phyloP scores from a whole-genome alignment of 2,329 filamentous ascomycete species.

The Botryosphaeria dothidea region DNA sequence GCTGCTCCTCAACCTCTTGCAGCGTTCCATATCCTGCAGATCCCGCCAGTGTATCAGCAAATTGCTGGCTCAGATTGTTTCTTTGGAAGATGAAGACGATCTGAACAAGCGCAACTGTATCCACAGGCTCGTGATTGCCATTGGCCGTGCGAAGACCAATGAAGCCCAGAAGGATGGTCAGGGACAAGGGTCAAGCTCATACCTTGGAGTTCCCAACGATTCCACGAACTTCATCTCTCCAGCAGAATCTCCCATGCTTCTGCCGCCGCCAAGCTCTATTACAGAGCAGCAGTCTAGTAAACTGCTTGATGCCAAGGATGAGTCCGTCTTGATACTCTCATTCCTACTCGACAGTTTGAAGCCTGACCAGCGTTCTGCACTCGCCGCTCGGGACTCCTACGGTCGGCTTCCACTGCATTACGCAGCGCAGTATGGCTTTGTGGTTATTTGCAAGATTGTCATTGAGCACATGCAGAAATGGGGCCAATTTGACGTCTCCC shows the following conservation, averaged over 20 bases:
- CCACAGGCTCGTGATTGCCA: constrained; percentile 88
- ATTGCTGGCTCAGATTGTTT: constrained; percentile 68
- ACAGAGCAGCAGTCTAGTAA: constrained; percentile 65
- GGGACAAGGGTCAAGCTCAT: constrained; percentile 39
- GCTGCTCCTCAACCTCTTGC: constrained; percentile 76
- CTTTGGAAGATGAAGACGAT: constrained; percentile 82
- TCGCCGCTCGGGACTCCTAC: constrained; percentile 72
- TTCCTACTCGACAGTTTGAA: constrained; percentile 68
- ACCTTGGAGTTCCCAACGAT: constrained; percentile 51
- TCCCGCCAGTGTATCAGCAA: constrained; percentile 70
- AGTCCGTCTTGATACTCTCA: constrained; percentile 68
- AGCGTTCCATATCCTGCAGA: constrained; percentile 72
- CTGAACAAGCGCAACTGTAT: constrained; percentile 94
- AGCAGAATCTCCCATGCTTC: constrained; percentile 65
- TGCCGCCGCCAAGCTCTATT: constrained; percentile 62
- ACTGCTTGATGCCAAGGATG: constrained; percentile 68
- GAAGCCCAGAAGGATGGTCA: constrained; percentile 47
- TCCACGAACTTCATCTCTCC: constrained; percentile 77
- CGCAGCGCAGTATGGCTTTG: constrained; percentile 90
- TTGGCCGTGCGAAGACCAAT: constrained; percentile 71
- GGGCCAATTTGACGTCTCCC: constrained; percentile 79
- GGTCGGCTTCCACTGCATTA: constrained; percentile 89
- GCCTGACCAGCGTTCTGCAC: constrained; percentile 65
- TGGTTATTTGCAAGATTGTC: constrained; percentile 83
- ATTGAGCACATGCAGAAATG: constrained; percentile 88